Evolutionary conservation across 2,329 filamentous ascomycete species (phyloP), one percentile per base, ranked within the genome.

Genomic region (Fusarium sp.): DNA sequence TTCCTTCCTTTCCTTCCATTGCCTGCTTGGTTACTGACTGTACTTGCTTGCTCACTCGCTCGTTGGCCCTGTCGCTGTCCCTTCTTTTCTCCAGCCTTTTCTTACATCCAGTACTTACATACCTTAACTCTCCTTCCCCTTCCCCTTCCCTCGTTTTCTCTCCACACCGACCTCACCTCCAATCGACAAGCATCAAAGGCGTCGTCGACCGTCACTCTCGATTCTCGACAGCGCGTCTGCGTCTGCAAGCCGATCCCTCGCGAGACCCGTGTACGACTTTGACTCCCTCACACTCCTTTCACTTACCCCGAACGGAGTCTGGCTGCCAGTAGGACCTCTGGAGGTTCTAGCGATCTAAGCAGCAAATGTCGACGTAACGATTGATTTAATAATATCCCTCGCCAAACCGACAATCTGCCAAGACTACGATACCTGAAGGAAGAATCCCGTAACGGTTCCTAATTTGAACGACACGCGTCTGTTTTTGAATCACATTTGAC

Each of bases 401-500:
- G 68, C 59, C 75, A 57, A 73, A 52, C 55, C 74, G 61, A 78
- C 59, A 57, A 59, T 49, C 52, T 35, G 55, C 38, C 41, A 39
- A 76, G 68, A 66, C 73, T 63, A 69, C 59, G 58, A 69, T 49
- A 64, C 48, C 26, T 20, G 62, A 70, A 45, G 24, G 66, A 70
- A 58, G 48, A 70, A 74, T 61, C 48, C 67, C 60, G 67, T 74
- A 54, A 75, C 78, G 77, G 75, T 76, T 72, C 58, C 48, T 72
- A 45, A 72, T 63, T 63, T 76, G 72, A 76, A 80, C 78, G 78
- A 79, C 73, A 75, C 64, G 73, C 74, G 58, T 70, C 73, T 76
- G 72, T 78, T 78, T 78, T 75, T 72, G 75, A 76, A 75, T 71
- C 66, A 70, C 57, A 65, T 79, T 80, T 77, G 84, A 84, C 84